Conservation (phyloP, 192 early-diverging fungal species). For the Pilaira anomala region DNA sequence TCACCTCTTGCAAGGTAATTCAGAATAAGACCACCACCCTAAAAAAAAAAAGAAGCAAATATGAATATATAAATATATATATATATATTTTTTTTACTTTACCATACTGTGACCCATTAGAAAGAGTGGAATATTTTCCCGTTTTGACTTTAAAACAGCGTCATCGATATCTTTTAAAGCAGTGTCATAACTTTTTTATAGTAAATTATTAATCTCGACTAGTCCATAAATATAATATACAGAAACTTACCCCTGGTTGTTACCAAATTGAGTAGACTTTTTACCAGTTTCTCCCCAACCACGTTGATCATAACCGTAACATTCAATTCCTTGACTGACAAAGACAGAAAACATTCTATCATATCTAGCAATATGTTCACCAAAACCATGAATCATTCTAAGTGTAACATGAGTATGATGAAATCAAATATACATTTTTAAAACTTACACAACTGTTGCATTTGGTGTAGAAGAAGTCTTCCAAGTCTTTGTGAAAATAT, state of each 20-base stretch:
- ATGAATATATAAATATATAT: slow-evolving; percentile 12
- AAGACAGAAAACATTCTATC: slow-evolving; percentile 58
- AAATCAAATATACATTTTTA: neutral
- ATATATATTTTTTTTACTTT: neutral
- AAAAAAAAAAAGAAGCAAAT: too few relatives aligned
- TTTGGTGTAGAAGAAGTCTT: slow-evolving; percentile 21
- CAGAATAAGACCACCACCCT: slow-evolving; percentile 49
- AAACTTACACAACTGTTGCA: slow-evolving; percentile 13
- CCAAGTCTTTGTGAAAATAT: slow-evolving; percentile 53
- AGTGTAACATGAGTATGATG: neutral
- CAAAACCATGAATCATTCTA: slow-evolving; percentile 55
- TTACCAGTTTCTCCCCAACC: slow-evolving; percentile 65
- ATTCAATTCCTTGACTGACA: slow-evolving; percentile 51
- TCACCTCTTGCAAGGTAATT: slow-evolving; percentile 48
- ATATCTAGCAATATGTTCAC: slow-evolving; percentile 52
- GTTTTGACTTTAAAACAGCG: slow-evolving; percentile 35
- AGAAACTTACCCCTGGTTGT: slow-evolving; percentile 43
- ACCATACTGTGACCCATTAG: slow-evolving; percentile 56
- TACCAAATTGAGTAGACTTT: slow-evolving; percentile 44
- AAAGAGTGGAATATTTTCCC: slow-evolving; percentile 43
- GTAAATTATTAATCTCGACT: neutral
- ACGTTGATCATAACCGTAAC: slow-evolving; percentile 60
- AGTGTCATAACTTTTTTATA: slow-evolving; percentile 33
- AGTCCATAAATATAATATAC: neutral
- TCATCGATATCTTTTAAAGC: slow-evolving; percentile 49